phyloP scores from a whole-genome alignment of 2,329 filamentous ascomycete genomes.

The Colletotrichum caudatum region DNA sequence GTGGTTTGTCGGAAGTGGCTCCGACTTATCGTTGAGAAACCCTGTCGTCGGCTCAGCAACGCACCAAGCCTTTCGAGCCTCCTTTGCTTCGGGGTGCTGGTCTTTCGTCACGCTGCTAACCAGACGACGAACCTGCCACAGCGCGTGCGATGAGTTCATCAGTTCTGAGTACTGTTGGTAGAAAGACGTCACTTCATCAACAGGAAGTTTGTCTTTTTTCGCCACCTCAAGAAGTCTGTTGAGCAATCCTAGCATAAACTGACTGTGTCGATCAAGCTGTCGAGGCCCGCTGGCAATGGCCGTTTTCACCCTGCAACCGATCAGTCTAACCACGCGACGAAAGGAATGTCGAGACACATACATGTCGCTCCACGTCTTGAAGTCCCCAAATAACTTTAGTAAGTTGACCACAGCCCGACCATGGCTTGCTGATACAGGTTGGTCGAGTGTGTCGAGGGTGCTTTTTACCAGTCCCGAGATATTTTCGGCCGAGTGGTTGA shows the following conservation, averaged over 20 bases:
- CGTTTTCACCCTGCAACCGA: neutral
- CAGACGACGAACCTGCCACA: slow-evolving; percentile 12
- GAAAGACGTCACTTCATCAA: slow-evolving; percentile 23
- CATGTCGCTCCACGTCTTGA: slow-evolving; percentile 20
- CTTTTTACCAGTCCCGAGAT: slow-evolving; percentile 5
- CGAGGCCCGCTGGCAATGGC: slow-evolving; percentile 7
- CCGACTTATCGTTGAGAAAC: neutral
- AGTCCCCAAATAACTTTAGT: slow-evolving; percentile 18
- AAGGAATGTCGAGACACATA: neutral
- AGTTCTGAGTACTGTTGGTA: slow-evolving; percentile 5
- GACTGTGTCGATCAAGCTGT: neutral
- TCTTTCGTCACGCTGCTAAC: slow-evolving; percentile 22
- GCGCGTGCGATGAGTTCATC: neutral
- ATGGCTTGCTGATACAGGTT: slow-evolving; percentile 25
- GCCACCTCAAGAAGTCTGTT: slow-evolving; percentile 30
- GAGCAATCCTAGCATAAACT: slow-evolving; percentile 30
- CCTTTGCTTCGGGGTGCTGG: slow-evolving; percentile 24
- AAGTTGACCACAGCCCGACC: slow-evolving; percentile 27
- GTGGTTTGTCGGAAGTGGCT: slow-evolving; percentile 5
- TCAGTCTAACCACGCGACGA: neutral
- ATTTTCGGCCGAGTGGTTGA: neutral
- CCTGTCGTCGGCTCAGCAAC: slow-evolving; percentile 12
- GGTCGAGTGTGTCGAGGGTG: slow-evolving; percentile 6
- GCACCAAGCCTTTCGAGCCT: slow-evolving; percentile 29
- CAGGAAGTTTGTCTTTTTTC: slow-evolving; percentile 2